A percentile compares a stretch with the other conserved stretches of the same genome.
phyloP scores from a whole-genome alignment of 305 asterid species.

The Fraxinus nigra region DNA sequence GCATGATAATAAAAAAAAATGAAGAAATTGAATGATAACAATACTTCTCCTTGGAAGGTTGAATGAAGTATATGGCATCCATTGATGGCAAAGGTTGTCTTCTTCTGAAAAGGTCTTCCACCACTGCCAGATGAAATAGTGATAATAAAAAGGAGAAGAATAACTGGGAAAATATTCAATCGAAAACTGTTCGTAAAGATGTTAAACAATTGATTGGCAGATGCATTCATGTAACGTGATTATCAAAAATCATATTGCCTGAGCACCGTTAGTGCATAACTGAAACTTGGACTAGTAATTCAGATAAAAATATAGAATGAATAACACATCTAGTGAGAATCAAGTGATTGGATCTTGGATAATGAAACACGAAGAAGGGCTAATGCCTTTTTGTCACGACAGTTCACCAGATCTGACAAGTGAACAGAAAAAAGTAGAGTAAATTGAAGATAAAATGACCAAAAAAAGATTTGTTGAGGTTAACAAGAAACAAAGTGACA shows the following conservation, averaged over 20 bases:
- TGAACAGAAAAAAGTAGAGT: neutral
- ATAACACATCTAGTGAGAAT: neutral
- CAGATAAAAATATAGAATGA: constrained; percentile 2
- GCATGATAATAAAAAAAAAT: constrained; percentile 11
- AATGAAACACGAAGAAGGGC: neutral
- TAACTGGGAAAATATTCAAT: neutral
- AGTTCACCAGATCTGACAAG: neutral
- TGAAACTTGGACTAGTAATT: neutral
- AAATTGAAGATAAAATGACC: neutral
- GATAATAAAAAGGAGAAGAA: constrained; percentile 14
- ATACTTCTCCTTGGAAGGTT: constrained; percentile 95
- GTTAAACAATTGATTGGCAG: neutral
- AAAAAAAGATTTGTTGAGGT: neutral
- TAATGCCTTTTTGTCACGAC: neutral
- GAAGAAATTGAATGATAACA: constrained; percentile 22
- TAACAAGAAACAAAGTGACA: constrained; percentile 5
- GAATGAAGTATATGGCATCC: constrained; percentile 94
- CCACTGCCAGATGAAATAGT: constrained; percentile 57
- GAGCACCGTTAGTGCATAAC: neutral
- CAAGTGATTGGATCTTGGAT: constrained; percentile 3
- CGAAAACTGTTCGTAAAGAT: neutral
- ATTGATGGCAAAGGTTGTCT: constrained; percentile 91
- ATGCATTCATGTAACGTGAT: neutral
- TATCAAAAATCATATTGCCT: constrained; percentile 11
- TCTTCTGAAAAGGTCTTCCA: constrained; percentile 93